A percentile compares a stretch with the other conserved stretches of the same genome.
phyloP scores from a whole-genome alignment of 2,329 filamentous ascomycete species.

The Endothia cerciana region DNA sequence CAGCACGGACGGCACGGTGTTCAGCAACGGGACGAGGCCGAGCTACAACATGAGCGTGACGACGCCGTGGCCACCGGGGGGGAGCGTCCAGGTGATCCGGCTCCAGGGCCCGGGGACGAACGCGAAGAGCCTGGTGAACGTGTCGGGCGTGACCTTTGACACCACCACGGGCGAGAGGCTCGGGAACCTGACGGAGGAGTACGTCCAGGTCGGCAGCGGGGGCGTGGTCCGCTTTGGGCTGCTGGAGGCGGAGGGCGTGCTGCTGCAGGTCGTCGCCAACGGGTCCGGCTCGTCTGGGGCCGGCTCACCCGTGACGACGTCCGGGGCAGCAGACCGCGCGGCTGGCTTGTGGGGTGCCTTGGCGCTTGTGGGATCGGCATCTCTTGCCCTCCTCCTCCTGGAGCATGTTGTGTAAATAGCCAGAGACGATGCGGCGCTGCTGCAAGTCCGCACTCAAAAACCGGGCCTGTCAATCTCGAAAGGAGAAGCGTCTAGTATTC shows the following conservation, averaged over 20 bases:
- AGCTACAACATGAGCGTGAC: slow-evolving; percentile 33
- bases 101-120: slow-evolving; percentile 41
- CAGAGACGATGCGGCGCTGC: too few species aligned
- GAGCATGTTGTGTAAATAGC: too few species aligned
- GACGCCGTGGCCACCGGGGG: slow-evolving; percentile 38
- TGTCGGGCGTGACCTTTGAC: slow-evolving; percentile 40
- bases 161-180: slow-evolving; percentile 33
- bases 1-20: slow-evolving; percentile 34
- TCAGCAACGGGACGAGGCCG: slow-evolving; percentile 38
- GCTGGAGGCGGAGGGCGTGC: slow-evolving; percentile 38
- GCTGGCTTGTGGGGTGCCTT: background rate
- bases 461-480: too few species aligned
- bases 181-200: slow-evolving; percentile 31
- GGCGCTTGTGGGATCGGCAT: background rate
- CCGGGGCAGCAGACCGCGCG: background rate
- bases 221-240: slow-evolving; percentile 35
- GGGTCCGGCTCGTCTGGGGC: too few species aligned
- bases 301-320: background rate
- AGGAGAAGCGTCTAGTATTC: too few species aligned
- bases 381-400: background rate
- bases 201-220: slow-evolving; percentile 34
- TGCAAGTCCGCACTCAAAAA: too few species aligned
- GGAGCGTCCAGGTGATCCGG: slow-evolving; percentile 34
- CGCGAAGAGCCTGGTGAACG: slow-evolving; percentile 40
- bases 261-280: slow-evolving; percentile 35